Base-by-base conservation (phyloP, 2,329 filamentous ascomycete genomes). In the Neonectria magnoliae region DNA sequence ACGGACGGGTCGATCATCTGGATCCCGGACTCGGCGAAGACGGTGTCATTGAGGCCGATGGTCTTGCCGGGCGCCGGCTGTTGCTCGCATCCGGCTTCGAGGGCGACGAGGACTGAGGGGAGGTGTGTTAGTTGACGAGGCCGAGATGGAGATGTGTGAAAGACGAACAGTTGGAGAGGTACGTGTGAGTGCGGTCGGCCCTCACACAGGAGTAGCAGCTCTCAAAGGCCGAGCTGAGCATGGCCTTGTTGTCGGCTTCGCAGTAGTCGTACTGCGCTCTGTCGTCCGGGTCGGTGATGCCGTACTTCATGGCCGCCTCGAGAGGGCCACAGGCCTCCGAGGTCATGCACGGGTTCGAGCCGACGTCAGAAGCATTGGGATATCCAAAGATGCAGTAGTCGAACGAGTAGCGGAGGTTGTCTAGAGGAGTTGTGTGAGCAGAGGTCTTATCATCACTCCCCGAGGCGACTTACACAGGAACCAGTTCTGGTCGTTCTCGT, bases 401-500 rank as follows among this genome's bases (percentile, higher is more conserved):
- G 48, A 87, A 79, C 13, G 82, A 78, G 71, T 85, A 87, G 66
- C 85, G 79, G 47, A 87, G 72, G 67, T 88, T 88, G 67, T 88
- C 85, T 87, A 48, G 71, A 65, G 50, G 57, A 14, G 13, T 25
- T 27, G 56, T 11, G 42, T 48, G 11, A 20, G 41, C 10, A 45
- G n/a, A 47, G 11, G 29, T 65, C 52, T 45, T 47, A 38, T 6
- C 29, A 20, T 9, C 1, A 16, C 5, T 16, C 6, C 29, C 7
- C 18, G 5, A 8, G 14, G 16, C 38, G n/a, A 77, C 85, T 77
- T 80, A 87, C 85, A 87, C 47, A 88, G 69, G 65, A 87, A 88
- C 85, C 85, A 87, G 52, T 80, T 78, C 65, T 85, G 84, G 66
- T 88, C 86, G 59, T 76, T 87, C 75, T 88, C 85, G 7, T 63